Conservation (phyloP, 2,329 filamentous ascomycete genomes). For the Apiospora hydei region DNA sequence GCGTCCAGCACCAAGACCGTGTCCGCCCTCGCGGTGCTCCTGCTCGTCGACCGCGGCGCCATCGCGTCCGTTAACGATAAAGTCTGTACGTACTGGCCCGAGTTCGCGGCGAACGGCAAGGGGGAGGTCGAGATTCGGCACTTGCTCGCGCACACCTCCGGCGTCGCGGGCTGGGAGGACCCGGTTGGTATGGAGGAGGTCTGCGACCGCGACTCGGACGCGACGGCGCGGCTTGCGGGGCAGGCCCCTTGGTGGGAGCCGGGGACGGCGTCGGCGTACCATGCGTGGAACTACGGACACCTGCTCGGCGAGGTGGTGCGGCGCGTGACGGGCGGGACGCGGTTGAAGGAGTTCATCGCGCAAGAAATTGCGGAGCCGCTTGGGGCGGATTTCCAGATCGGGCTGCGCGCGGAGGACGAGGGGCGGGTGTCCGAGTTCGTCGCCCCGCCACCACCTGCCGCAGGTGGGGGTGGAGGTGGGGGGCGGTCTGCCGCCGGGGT, state of each 20-base stretch:
- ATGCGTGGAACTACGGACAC: constrained; percentile 48
- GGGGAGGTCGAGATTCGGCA: constrained; percentile 48
- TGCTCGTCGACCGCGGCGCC: constrained; percentile 47
- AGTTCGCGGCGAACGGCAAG: constrained; percentile 50
- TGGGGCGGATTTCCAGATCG: constrained; percentile 55
- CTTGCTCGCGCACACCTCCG: constrained; percentile 48
- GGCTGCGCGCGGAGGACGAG: constrained; percentile 50
- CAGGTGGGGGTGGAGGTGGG: not conserved
- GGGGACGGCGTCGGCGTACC: constrained; percentile 50
- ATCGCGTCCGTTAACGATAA: constrained; percentile 44
- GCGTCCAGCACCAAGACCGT: constrained; percentile 49
- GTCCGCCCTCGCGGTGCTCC: constrained; percentile 45
- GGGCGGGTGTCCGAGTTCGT: constrained; percentile 46
- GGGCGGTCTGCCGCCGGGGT: constrained; percentile 27
- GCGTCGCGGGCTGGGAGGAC: constrained; percentile 44
- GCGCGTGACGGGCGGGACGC: constrained; percentile 46
- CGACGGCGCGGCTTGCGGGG: constrained; percentile 44
- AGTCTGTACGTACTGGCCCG: constrained; percentile 52
- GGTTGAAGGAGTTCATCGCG: constrained; percentile 48
- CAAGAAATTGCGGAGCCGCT: constrained; percentile 47
- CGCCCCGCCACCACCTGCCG: no score
- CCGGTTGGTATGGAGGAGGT: constrained; percentile 43
- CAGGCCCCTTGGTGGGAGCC: constrained; percentile 53
- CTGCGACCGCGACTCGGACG: constrained; percentile 36
- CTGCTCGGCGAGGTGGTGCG: constrained; percentile 51